Evolutionary conservation across 2,329 filamentous ascomycete species (phyloP).

Genomic region (Microcyclosporella mali): DNA sequence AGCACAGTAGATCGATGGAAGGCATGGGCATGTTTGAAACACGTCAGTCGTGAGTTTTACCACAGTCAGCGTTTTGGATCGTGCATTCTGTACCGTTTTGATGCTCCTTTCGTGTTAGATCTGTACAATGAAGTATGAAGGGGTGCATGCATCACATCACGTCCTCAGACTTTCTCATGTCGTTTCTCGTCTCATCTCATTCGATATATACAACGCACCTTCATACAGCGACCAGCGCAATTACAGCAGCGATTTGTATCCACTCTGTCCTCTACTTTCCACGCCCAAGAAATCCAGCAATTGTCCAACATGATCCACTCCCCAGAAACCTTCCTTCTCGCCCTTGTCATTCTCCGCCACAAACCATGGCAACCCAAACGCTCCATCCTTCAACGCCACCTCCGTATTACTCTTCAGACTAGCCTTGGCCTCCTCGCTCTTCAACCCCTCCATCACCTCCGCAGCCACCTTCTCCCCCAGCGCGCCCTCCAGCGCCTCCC

Average conservation of each 20-base stretch:
- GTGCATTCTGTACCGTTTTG: too few species aligned
- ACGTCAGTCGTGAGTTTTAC: background rate
- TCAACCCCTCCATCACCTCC: constrained; percentile 32
- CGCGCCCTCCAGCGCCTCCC: constrained; percentile 39
- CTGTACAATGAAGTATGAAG: constrained; percentile 6
- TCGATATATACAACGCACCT: background rate
- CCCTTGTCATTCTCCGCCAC: constrained; percentile 50
- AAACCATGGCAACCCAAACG: constrained; percentile 58
- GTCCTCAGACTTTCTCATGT: background rate
- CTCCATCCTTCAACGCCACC: constrained; percentile 46
- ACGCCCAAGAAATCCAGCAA: constrained; percentile 44
- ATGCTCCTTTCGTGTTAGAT: background rate
- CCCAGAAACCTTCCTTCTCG: constrained; percentile 52
- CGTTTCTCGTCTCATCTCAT: too few species aligned
- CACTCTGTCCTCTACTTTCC: too few species aligned
- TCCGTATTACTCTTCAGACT: constrained; percentile 46
- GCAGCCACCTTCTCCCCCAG: constrained; percentile 42
- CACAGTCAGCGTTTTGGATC: background rate
- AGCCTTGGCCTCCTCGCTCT: constrained; percentile 42
- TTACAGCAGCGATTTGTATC: constrained; percentile 33
- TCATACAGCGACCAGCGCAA: background rate
- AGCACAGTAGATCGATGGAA: constrained; percentile 9
- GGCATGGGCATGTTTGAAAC: background rate
- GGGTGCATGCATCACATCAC: background rate
- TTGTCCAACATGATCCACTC: constrained; percentile 55